Evolutionary conservation across 169 alveolate genomes (phyloP), one percentile per base, ranked within the genome.

Genomic region (Plasmodium yoelii): DNA sequence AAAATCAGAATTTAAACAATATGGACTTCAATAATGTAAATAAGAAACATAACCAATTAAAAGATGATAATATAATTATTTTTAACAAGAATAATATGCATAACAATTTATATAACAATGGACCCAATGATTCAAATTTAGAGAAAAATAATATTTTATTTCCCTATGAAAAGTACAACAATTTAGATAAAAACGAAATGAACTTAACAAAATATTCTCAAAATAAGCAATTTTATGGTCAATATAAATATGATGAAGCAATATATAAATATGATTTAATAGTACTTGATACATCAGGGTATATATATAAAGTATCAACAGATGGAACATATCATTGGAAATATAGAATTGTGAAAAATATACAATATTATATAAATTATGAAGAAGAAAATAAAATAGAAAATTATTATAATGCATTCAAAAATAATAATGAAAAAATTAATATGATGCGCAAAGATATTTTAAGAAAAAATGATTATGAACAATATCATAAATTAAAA

Each of bases 251-350:
- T 57, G 90, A 82, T 19, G 86, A 22, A n/a, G 19, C 82, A 5
- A 55, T 53, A 55, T 67, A 22, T 82, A 65, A 56, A 3, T 67
- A 82, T 28, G 90, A 82, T 59, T 15, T 82, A 15, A 68, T 82
- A 56, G 86, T 82, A 15, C 55, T 82, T 2, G 90, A 82, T 59
- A 68, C 57, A 10, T 65, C 90, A n/a, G 90, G 90, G 7, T 68
- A 67, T 82, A 56, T 82, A 82, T 82, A 82, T 63, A 82, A 82
- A 68, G 72, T 82, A 39, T 55, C 90, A n/a, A 82, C 90, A 9
- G 86, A 82, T 82, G 90, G 90, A 7, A 82, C 51, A 18, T 82
- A 82, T 46, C 47, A 82, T 34, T 82, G 90, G 90, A 82, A 82
- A 82, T 49, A 55, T 67, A 65, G 59, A 49, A 72, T 82, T 67